These are phyloP conservation scores for Balamuthia mandrillaris DNA, from an alignment of 208 protist genomes.

Conservation along the genomic window DNA sequence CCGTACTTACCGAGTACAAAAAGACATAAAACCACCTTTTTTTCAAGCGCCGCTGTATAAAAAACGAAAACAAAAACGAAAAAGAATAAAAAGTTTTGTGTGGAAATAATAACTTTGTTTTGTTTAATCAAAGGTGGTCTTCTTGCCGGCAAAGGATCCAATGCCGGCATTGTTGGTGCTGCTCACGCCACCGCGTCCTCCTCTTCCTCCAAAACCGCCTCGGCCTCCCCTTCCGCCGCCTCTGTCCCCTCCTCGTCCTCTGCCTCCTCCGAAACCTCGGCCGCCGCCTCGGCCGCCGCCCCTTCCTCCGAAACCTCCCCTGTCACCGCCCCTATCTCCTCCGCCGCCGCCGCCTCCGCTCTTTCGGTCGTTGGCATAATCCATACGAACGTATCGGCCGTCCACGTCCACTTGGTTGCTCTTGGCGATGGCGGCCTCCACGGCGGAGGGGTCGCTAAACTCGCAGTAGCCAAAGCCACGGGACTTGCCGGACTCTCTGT, in stretches of 20 bases:
- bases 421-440: background rate
- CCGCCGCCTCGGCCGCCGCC: background rate
- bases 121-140: constrained; percentile 17
- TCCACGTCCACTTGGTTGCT: background rate
- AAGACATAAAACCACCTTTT: constrained; percentile 46
- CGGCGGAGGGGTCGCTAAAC: background rate
- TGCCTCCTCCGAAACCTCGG: background rate
- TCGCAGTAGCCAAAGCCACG: constrained; percentile 12
- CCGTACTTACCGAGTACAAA: constrained; percentile 71
- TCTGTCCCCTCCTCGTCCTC: too few relatives aligned
- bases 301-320: background rate
- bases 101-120: too few relatives aligned
- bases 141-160: constrained; percentile 25
- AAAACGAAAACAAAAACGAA: too few relatives aligned
- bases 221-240: background rate
- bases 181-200: too few relatives aligned
- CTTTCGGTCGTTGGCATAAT: background rate
- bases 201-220: too few relatives aligned
- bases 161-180: too few relatives aligned
- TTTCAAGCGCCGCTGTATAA: too few relatives aligned
- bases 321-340: background rate
- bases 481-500: background rate
- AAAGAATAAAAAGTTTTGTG: too few relatives aligned
- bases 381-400: background rate
- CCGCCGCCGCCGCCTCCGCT: background rate